Base-by-base conservation (phyloP, 306 rosid species). In the Citrullus colocynthis region DNA sequence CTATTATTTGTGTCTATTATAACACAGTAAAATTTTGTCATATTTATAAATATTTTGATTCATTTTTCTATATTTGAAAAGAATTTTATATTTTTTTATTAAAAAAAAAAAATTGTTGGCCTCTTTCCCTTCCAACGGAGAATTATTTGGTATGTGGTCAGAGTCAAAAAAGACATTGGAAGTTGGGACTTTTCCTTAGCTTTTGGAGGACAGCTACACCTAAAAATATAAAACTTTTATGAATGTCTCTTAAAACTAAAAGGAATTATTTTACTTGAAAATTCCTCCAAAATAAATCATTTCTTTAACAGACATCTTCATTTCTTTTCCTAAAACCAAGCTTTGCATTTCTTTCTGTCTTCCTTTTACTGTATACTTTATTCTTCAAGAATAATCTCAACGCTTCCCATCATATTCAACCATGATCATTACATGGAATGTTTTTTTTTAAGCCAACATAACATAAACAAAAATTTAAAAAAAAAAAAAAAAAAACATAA, bases 201-300 rank as follows among this genome's bases (percentile, higher is more conserved):
- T 72, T 72, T 72, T 72, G 60, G 60, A 72, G 60, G 77, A 71
- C 77, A 73, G 62, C 77, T 72, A 14, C 44, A 72, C 41, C 2
- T n/a, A 11, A 39, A 63, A n/a, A 24, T 59, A 59, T 11, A 10
- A 4, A 21, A 59, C 17, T 57, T 52, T 52, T 52, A 56, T n/a
- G 28, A 6, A 56, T 56, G 4, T 56, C 60, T 56, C 28, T 60
- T 9, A 21, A 51, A 54, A 54, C 10, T 9, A 21, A 51, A 54
- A 54, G 9, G 2, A 18, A 18, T 6, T 21, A 1, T 54, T 54
- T 54, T 36, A 36, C 39, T 36, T 36, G 39, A 36, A 36, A 44
- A 57, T 20, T 57, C 28, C 8, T 57, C 30, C 11, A 57, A 57
- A 7, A 7, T 57, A 57, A 57, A 9, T n/a, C 12, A 56, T 20